Evolutionary conservation across 208 protist genomes (phyloP).

Genomic region (Acanthamoeba castellanii): DNA sequence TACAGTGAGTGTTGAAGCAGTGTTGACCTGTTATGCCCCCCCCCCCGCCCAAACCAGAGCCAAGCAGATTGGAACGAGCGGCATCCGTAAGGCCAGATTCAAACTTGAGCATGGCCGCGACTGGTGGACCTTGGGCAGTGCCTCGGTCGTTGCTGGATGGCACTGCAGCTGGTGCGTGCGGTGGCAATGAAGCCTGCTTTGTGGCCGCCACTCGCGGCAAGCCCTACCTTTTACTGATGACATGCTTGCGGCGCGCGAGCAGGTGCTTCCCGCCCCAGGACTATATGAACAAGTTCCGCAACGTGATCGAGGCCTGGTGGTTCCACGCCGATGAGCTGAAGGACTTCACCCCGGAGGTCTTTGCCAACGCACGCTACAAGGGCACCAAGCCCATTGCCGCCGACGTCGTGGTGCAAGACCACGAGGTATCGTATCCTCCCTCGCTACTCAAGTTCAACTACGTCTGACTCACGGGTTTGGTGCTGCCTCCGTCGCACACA

Average conservation of each 20-base stretch:
- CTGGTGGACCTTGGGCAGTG: background rate
- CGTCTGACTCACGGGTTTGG: too few species aligned
- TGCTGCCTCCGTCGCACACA: background rate
- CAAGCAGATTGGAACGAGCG: too few species aligned
- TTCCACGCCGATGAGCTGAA: background rate
- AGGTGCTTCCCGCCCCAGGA: constrained; percentile 6
- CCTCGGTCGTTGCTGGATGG: background rate
- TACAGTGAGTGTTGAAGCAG: background rate
- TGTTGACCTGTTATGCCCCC: too few species aligned
- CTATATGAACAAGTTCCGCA: background rate
- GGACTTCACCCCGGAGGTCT: background rate
- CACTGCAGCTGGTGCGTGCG: background rate
- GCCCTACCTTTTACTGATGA: background rate
- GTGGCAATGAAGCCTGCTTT: background rate
- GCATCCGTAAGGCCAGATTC: too few species aligned
- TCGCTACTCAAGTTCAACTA: too few species aligned
- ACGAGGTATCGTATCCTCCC: background rate
- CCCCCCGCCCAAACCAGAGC: too few species aligned
- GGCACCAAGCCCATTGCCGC: background rate
- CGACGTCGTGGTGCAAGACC: background rate
- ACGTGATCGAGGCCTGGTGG: background rate
- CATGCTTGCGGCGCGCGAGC: background rate
- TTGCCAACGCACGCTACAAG: background rate
- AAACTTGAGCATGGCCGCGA: background rate
- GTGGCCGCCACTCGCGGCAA: background rate